A percentile compares a stretch with the other conserved stretches of the same genome.
These are phyloP conservation scores for Trypanosoma boissoni DNA, from an alignment of 208 protist species.

Conservation along the genomic window DNA sequence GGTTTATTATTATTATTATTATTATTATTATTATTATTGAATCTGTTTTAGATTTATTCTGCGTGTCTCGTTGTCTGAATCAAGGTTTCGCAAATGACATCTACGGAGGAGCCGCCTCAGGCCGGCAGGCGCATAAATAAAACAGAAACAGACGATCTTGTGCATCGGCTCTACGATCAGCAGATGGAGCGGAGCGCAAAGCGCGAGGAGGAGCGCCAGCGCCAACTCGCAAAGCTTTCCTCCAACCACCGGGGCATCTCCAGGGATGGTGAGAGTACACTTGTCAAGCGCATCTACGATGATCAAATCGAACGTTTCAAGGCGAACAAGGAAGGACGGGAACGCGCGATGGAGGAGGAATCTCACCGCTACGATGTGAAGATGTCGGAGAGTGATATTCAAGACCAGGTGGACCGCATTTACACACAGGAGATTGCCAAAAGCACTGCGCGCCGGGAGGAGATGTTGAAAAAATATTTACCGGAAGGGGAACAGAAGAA, in stretches of 20 bases:
- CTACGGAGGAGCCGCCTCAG: conserved; percentile 17
- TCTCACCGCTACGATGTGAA: conserved; percentile 62
- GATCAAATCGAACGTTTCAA: conserved; percentile 74
- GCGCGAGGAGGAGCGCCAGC: conserved; percentile 57
- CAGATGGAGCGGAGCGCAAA: conserved; percentile 67
- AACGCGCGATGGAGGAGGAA: conserved; percentile 56
- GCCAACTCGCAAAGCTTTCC: conserved; percentile 33
- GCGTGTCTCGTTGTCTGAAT: not conserved
- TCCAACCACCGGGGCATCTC: conserved; percentile 29
- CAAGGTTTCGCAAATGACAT: conserved; percentile 1
- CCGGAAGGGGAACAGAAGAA: conserved; percentile 56
- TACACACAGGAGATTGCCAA: conserved; percentile 71
- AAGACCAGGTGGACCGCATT: conserved; percentile 78
- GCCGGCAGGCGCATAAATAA: conserved; percentile 32
- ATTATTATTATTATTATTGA: conserved; percentile 15
- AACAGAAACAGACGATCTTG: conserved; percentile 58
- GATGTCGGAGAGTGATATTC: conserved; percentile 55
- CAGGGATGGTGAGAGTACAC: conserved; percentile 47
- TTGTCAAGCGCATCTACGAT: conserved; percentile 78
- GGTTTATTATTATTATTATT: conserved; percentile 10
- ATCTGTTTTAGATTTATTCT: not conserved
- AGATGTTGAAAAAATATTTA: conserved; percentile 55
- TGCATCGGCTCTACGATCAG: conserved; percentile 76
- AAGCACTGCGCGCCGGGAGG: conserved; percentile 40
- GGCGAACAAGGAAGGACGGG: conserved; percentile 45